These are phyloP conservation scores for Termitomyces sp. DNA, from an alignment of 768 basidiomycete species.

Conservation along the genomic window DNA sequence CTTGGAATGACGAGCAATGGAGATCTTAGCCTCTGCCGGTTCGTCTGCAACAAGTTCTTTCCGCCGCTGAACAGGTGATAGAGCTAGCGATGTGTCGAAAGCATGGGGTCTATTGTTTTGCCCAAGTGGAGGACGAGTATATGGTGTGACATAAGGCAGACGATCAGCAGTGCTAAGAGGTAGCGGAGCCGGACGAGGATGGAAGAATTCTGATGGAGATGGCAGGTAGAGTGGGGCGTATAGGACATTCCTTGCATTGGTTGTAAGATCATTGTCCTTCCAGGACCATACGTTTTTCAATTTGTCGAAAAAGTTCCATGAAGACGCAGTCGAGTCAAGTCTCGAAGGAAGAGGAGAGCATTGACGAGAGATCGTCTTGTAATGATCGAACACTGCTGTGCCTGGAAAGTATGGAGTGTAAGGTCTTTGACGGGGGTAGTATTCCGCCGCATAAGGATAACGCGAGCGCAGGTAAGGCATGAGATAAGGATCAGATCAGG, in stretches of 20 bases:
- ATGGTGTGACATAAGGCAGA: background rate
- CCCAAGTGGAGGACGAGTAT: background rate
- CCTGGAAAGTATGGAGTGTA: background rate
- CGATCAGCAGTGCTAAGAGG: background rate
- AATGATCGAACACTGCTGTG: background rate
- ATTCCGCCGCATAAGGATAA: background rate
- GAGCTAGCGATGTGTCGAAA: background rate
- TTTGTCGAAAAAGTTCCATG: background rate
- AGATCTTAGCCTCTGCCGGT: background rate
- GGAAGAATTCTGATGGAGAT: background rate
- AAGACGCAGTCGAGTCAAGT: background rate
- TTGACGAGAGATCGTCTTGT: background rate
- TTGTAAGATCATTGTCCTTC: background rate
- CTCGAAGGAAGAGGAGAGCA: background rate
- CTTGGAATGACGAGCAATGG: slow-evolving; percentile 2
- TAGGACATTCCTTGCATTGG: background rate
- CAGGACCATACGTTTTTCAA: background rate
- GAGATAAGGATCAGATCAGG: background rate
- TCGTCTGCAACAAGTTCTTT: background rate
- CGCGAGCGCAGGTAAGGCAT: background rate
- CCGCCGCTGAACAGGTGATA: background rate
- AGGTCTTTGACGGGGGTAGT: background rate
- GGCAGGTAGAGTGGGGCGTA: background rate
- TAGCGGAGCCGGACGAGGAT: background rate
- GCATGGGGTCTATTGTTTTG: background rate